Base-by-base conservation (phyloP, 352 stramenopile species). In the Globisporangium orthogonon region DNA sequence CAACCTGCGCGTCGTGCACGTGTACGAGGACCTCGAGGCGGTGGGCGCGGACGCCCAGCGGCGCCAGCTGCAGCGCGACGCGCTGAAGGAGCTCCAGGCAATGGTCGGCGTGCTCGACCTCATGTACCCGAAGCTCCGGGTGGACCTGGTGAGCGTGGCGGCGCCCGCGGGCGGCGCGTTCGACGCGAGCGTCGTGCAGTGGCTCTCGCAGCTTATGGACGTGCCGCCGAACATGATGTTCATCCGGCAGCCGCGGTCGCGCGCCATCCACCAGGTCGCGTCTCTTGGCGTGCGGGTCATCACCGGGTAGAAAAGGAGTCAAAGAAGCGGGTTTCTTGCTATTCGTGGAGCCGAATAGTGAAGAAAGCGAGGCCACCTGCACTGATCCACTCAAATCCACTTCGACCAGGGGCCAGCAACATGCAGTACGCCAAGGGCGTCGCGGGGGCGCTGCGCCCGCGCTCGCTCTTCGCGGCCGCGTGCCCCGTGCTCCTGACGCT, bases 161-260 rank as follows among this genome's bases (percentile, higher is more conserved):
- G 76, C 74, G 28, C 48, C 29, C 5, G 4, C 30, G n/a, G 37
- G 17, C 29, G 13, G 47, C 43, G 69, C 86, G 17, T 86, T 86
- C 67, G 67, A 66, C 23, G 78, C 85, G 6, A 68, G 70, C 14
- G 67, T 86, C 33, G 84, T 97, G 40, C 71, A 92, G 63, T 95
- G 83, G 78, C 46, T 95, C 40, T 70, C 66, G 9, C 58, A 69
- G 39, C 69, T 77, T 31, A 77, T 93, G 54, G 70, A 73, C 11
- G 74, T 96, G 33, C 72, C 74, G 3, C 76, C 76, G 53, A 94
- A 93, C 67, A 86, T 89, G 71, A 95, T 96, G 81, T 97, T 97
- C 69, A 95, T 96, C 65, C 78, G 68, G 17, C 87, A 89, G 61
- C 83, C 87, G 2, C 78, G 93, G 61, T 71, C 87, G 50, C 48